Base-by-base conservation (phyloP, 805 yeast genomes). In the Kodamaea laetipori region DNA sequence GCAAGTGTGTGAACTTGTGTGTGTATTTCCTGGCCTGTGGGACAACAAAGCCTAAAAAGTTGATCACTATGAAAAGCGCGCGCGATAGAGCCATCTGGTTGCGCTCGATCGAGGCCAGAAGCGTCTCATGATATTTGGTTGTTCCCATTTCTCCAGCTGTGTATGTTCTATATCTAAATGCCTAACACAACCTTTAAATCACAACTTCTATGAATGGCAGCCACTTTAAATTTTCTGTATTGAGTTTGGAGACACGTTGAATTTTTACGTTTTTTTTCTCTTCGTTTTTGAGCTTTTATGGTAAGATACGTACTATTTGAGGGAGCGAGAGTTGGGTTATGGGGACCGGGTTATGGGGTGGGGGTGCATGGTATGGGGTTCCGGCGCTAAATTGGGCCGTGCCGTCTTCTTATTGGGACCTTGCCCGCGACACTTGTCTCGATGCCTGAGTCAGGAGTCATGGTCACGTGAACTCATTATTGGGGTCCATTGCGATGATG, bases 51-150 rank as follows among this genome's bases (percentile, higher is more conserved):
- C 66, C 67, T 11, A 55, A 37, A n/a, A 52, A 46, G 46, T 61
- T 60, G 39, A 70, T 49, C 6, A 45, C 46, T 3, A 55, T 36
- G 38, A 70, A 46, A n/a, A 68, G 43, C 26, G 55, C 46, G 23
- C 70, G 49, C 12, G 71, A 60, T 19, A 66, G 51, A 24, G 57
- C 55, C 18, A 69, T 56, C 49, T 69, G 76, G 47, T 67, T 69
- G 37, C 64, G 45, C 44, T 71, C 74, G 38, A 70, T 46, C 5
- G 51, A 33, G 3, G 68, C 67, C 16, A 56, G 43, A 37, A 55
- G 48, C 21, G 66, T 53, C 25, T 50, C 37, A 17, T 57, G 53
- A 43, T 60, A 58, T 26, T 34, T 34, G 13, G 26, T 34, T 4
- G 18, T 34, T 12, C 27, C 17, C 37, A 34, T 21, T 18, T 18